Evolutionary conservation across 2,329 filamentous ascomycete genomes (phyloP), one percentile per base, ranked within the genome.

Genomic region (Cordyceps tenuipes): DNA sequence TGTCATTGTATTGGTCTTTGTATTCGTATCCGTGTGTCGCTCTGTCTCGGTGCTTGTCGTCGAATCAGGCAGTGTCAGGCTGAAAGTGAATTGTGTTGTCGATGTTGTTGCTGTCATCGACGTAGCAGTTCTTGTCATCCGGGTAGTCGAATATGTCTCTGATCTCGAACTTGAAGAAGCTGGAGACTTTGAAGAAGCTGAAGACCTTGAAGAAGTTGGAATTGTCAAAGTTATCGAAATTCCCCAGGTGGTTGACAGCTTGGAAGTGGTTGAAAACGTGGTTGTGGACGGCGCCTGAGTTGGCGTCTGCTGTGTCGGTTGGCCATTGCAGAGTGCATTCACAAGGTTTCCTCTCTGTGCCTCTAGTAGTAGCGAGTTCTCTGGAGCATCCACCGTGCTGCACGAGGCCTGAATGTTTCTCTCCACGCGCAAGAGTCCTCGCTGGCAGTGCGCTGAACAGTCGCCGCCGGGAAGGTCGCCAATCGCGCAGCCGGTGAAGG

Each of bases 381-480:
- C 52, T 19, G 67, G 62, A 1, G 66, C 63, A 10, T 64, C 59
- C 9, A 71, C 66, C 13, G 59, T 62, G 5, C 56, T 46, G 51
- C 72, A 74, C 0, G 66, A 65, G 12, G 64, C 53, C 51, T 68
- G 66, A 19, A 75, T 69, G 29, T 63, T 67, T 6, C 48, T 61
- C 48, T 76, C 64, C n/a, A 66, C 65, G 8, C 62, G 62, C 21
- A 60, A 41, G 48, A 75, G 62, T 2, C 66, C 71, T 8, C 62
- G 62, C 46, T 67, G 68, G 63, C 78, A 80, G 3, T 58, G 61
- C 4, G 61, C 43, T 17, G 77, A 78, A 66, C 78, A 80, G 2
- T 64, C 68, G 41, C 69, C 70, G 2, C 59, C 59, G 7, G 62
- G 63, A 29, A 78, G 78, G 64, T 79, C 77, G 59, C 59, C 31